phyloP scores from a whole-genome alignment of 2,329 filamentous ascomycete genomes.

The Aureobasidium sp. region DNA sequence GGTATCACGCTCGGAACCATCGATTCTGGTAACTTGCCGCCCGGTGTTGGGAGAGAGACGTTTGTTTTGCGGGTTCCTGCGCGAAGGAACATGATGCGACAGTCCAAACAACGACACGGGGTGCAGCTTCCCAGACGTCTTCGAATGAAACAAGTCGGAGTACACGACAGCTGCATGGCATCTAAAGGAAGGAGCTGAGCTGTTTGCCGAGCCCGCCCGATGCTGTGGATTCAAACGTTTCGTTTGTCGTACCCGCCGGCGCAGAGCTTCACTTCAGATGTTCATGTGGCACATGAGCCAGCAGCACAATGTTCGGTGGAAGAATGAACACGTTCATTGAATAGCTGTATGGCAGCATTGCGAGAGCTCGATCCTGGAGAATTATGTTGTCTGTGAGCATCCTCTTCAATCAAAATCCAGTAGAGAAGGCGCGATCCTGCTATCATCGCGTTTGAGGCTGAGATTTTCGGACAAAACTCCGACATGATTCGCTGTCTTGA shows the following conservation, averaged over 20 bases:
- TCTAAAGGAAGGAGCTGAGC: not conserved
- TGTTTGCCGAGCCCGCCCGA: not conserved
- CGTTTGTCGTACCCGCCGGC: not conserved
- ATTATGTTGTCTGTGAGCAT: not conserved
- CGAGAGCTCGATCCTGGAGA: not conserved
- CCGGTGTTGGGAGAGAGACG: not conserved
- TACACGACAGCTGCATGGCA: not conserved
- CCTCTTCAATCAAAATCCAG: not conserved
- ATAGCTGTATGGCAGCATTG: not conserved
- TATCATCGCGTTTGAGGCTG: not conserved
- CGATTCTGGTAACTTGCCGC: not conserved
- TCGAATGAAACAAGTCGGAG: not conserved
- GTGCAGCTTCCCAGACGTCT: not conserved
- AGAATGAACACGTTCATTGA: not conserved
- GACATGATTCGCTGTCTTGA: not conserved
- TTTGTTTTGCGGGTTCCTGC: conserved; percentile 10
- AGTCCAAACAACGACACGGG: not conserved
- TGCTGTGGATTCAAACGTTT: not conserved
- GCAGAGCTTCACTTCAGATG: not conserved
- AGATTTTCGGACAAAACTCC: not conserved
- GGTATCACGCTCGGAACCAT: not conserved
- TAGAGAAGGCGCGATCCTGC: not conserved
- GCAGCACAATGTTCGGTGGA: not conserved
- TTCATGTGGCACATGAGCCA: not conserved
- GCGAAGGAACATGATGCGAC: not conserved